Percentiles rank a stretch among this genome's conserved stretches.
phyloP scores from a whole-genome alignment of 2,329 filamentous ascomycete species.

The Nemania sp. region DNA sequence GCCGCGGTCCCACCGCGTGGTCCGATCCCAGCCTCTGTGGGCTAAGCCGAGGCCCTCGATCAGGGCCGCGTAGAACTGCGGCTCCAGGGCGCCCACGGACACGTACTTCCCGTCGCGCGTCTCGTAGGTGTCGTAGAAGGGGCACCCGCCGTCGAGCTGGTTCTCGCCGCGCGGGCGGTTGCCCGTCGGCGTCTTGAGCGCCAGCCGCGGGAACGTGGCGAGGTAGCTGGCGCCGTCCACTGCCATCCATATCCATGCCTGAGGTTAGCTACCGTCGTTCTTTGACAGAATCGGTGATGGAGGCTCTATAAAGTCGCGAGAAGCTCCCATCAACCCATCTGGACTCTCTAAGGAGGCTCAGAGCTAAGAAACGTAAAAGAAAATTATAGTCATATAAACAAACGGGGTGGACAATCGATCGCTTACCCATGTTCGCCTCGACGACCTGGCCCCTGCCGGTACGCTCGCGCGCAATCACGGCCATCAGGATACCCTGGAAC shows the following conservation, averaged over 20 bases:
- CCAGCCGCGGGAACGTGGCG: constrained; percentile 75
- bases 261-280: neutral
- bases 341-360: too few relatives aligned
- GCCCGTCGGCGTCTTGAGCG: constrained; percentile 67
- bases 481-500: constrained; percentile 81
- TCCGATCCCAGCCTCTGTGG: constrained; percentile 54
- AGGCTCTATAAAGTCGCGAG: neutral
- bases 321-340: too few relatives aligned
- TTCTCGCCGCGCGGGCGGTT: constrained; percentile 71
- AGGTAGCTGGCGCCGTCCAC: constrained; percentile 86
- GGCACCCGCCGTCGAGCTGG: constrained; percentile 79
- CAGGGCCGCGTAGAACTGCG: constrained; percentile 76
- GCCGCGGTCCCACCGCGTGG: constrained; percentile 58
- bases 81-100: constrained; percentile 89
- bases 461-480: constrained; percentile 67
- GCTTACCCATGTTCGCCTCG: constrained; percentile 78
- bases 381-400: too few relatives aligned
- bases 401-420: neutral
- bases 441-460: constrained; percentile 83
- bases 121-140: constrained; percentile 89
- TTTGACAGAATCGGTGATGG: neutral
- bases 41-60: constrained; percentile 68
- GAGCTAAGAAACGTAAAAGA: neutral
- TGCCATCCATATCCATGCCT: too few relatives aligned
- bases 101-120: constrained; percentile 79